Evolutionary conservation across 2,329 filamentous ascomycete species (phyloP), one percentile per base, ranked within the genome.

Genomic region (Diaporthe citri): DNA sequence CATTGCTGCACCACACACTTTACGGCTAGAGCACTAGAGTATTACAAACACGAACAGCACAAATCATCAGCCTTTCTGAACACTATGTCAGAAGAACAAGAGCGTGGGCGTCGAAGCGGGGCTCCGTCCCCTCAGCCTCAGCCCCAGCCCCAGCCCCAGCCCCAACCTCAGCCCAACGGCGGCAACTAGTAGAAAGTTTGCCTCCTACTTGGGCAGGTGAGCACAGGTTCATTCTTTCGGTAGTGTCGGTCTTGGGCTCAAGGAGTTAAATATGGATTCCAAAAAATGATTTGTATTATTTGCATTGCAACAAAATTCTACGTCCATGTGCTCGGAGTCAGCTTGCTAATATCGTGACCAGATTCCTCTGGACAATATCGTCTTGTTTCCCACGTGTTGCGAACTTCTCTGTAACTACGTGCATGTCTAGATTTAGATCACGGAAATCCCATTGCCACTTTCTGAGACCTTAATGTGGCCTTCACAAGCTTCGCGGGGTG

Each of bases 121-220:
- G 72, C 72, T 22, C 64, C 72, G 4, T 71, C 64, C 10, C 72
- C 72, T 4, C 31, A 74, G 64, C 72, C 52, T 2, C 39, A 28
- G 12, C 48, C 71, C 6, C 46, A n/a, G 34, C 56, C 57, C 12
- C 48, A 73, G 17, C 41, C 48, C 28, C 36, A 31, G 55, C 31
- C 41, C 15, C 13, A 62, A 6, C 36, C 59, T 15, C 17, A 67
- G 55, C 41, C 25, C 34, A 20, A 62, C 17, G 55, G 48, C 25
- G 31, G n/a, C 5, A 51, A 17, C 55, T 17, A 59, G 25, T 9
- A 12, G n/a, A 6, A 22, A 34, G 9, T 48, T 15, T 34, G 6
- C 10, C 41, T 43, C 22, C 36, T 62, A 9, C n/a, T 43, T n/a
- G 36, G 15, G 15, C n/a, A 12, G 36, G 39, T 55, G 51, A 10